phyloP scores from a whole-genome alignment of 2,329 filamentous ascomycete genomes.

The Diaporthe capsici region DNA sequence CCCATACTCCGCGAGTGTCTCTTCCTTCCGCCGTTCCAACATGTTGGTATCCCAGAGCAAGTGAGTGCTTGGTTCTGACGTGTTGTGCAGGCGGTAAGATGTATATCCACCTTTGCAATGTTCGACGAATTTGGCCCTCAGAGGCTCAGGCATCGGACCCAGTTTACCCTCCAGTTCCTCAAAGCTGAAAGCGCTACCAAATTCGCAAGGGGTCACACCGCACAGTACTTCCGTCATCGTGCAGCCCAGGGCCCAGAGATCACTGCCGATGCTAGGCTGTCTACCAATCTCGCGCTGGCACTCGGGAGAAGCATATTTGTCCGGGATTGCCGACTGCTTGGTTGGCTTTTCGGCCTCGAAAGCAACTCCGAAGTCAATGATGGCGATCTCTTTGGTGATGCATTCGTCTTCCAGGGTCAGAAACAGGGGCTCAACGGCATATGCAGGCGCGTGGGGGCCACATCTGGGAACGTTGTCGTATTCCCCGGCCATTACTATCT shows the following conservation, averaged over 20 bases:
- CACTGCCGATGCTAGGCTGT: not conserved
- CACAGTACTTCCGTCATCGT: not conserved
- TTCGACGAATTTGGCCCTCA: not conserved
- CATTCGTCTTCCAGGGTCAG: not conserved
- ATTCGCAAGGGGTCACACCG: not conserved
- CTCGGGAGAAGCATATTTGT: not conserved
- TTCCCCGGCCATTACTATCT: not conserved
- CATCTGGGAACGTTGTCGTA: not conserved
- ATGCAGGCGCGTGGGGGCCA: not conserved
- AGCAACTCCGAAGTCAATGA: not conserved
- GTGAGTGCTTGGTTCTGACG: not conserved
- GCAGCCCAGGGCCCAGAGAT: slow-evolving; percentile 2
- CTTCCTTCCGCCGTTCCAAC: not conserved
- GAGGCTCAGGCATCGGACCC: not conserved
- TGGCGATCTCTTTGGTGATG: not conserved
- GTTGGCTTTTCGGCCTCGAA: not conserved
- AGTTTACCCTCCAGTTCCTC: not conserved
- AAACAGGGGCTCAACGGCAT: not conserved
- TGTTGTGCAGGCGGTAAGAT: not conserved
- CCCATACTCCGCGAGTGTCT: not conserved
- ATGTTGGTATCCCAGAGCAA: not conserved
- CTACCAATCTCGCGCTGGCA: not conserved
- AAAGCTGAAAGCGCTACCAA: not conserved
- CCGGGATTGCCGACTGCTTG: not conserved
- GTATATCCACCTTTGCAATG: not conserved